Base-by-base conservation (phyloP, 2,329 filamentous ascomycete genomes). In the Claviceps sorghi region DNA sequence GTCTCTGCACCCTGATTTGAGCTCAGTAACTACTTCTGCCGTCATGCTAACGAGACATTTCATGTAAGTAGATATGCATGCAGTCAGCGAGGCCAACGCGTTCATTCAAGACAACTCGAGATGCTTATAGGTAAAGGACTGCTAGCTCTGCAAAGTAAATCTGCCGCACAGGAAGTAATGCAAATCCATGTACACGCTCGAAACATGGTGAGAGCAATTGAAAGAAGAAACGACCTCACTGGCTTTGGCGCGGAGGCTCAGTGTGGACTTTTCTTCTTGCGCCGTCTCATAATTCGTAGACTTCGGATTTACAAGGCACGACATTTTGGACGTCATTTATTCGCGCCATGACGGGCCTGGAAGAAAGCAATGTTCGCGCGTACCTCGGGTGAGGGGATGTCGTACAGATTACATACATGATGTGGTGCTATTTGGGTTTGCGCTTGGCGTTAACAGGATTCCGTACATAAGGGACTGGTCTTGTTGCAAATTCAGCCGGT, bases 251-350 rank as follows among this genome's bases (percentile, higher is more conserved):
- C 21, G 57, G 56, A 22, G 51, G 47, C n/a, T 54, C 49, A 21
- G 17, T 46, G 3, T 42, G 47, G 4, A 3, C 53, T 26, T 51
- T 54, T 64, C 8, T 64, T 65, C n/a, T 48, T 59, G 0, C 57
- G 57, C 29, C 53, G 50, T 11, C 41, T 61, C 19, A 47, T 57
- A 2, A 54, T 57, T 1, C 34, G 48, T 1, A 30, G 49, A 8
- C 4, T 47, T 11, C 50, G 48, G 8, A 32, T 55, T 5, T 48
- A 38, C 30, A 6, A 52, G 43, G 48, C 36, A 3, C 43, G 44
- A 6, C 40, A 10, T 0, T 52, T 38, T 40, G 53, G 53, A 11
- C 30, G 52, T 3, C 17, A 47, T 7, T 29, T 15, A 19, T 30
- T 45, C 2, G 34, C n/a, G 48, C 38, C 34, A 21, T 22, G 32